phyloP scores from a whole-genome alignment of 345 rosid species.

The Anastatica hierochuntica region DNA sequence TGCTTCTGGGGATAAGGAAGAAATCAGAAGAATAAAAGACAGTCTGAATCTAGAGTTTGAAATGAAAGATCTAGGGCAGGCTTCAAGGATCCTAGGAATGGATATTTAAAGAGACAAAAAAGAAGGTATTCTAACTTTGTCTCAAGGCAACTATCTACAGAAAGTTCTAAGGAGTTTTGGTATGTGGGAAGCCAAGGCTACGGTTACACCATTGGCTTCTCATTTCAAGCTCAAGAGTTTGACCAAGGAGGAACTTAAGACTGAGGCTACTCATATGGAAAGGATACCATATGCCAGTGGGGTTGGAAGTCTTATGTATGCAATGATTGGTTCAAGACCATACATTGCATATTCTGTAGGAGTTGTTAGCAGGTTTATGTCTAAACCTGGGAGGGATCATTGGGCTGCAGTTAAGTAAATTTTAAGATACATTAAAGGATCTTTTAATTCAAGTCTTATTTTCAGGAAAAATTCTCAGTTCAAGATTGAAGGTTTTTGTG shows the following conservation, averaged over 20 bases:
- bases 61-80: too few relatives aligned
- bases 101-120: too few relatives aligned
- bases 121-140: too few relatives aligned
- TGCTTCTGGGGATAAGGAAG: too few relatives aligned
- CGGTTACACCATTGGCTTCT: neutral
- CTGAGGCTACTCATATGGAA: neutral
- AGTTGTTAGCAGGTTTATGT: neutral
- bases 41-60: too few relatives aligned
- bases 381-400: neutral
- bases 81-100: too few relatives aligned
- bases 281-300: neutral
- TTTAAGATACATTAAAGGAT: neutral
- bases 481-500: neutral
- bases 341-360: neutral
- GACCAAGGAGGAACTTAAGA: neutral
- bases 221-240: neutral
- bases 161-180: too few relatives aligned
- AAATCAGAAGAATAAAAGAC: too few relatives aligned
- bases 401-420: neutral
- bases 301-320: neutral
- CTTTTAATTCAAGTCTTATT: neutral
- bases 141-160: too few relatives aligned
- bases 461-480: neutral
- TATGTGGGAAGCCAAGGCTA: too few relatives aligned
- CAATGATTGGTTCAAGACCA: neutral